Base-by-base conservation (phyloP, 768 basidiomycete species). In the Lactifluus volemus region DNA sequence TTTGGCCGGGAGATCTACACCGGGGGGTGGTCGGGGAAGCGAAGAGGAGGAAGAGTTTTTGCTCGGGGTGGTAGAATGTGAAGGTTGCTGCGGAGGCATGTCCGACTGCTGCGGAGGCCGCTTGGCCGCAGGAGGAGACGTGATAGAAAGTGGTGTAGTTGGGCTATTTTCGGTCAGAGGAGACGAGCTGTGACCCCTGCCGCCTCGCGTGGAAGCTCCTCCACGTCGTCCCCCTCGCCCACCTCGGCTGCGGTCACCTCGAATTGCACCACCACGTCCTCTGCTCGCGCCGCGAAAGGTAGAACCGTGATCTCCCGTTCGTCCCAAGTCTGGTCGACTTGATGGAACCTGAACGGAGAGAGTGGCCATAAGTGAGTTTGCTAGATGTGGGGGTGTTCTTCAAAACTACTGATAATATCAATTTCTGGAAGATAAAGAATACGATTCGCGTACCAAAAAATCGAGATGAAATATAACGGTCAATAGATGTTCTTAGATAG, bases 221-320 rank as follows among this genome's bases (percentile, higher is more conserved):
- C 70, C 70, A 52, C 69, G 63, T 41, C 70, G 67, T 10, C 72
- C 70, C 19, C 75, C 74, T 64, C 77, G 69, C 19, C 73, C 67
- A 38, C 72, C 67, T 53, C 70, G 72, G 54, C 45, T 48, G 41
- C 53, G 58, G 21, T 58, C 63, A 15, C 63, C 47, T 41, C 62
- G 49, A 47, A 21, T 41, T 53, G 54, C 48, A 25, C 58, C 38
- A 34, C 63, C 45, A 38, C 66, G 71, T 57, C 69, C 68, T 48
- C 71, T 75, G 64, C 72, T 70, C 34, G 76, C 68, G 49, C 79
- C 79, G 66, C 73, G 77, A 64, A 80, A 81, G 38, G 80, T 75
- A 38, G 78, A 74, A 7, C 77, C 79, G 53, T 77, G 73, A 49
- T 82, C 83, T 52, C 73, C 75, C n/a, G 72, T 67, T 52, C 74